These are phyloP conservation scores for Typha latifolia DNA, from an alignment of 176 grass and related monocot species.

Conservation along the genomic window DNA sequence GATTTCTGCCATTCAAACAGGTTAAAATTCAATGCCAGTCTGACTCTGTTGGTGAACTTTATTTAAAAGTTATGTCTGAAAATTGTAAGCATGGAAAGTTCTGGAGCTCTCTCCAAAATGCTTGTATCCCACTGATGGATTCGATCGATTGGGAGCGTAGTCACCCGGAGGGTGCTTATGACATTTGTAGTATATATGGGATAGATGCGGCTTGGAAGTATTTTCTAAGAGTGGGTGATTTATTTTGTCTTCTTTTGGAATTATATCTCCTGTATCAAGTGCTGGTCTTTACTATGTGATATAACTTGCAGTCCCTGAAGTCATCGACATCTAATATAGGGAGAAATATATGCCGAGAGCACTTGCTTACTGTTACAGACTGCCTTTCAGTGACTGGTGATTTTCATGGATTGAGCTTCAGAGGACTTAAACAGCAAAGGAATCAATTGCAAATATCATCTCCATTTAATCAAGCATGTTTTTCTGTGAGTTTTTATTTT, in stretches of 20 bases:
- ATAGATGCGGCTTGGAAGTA: conserved; percentile 72
- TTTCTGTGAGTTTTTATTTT: conserved; percentile 53
- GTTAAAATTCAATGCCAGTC: conserved; percentile 55
- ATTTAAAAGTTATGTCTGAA: conserved; percentile 74
- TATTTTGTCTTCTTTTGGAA: conserved; percentile 18
- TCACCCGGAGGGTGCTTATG: conserved; percentile 38
- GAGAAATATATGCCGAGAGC: conserved; percentile 45
- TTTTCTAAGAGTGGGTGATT: conserved; percentile 56
- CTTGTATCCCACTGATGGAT: conserved; percentile 68
- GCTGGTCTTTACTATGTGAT: conserved; percentile 15
- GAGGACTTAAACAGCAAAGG: conserved; percentile 63
- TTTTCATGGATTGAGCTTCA: conserved; percentile 66
- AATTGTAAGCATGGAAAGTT: conserved; percentile 47
- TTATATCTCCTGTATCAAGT: conserved; percentile 6
- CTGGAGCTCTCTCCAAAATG: conserved; percentile 64
- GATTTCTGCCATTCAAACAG: conserved; percentile 67
- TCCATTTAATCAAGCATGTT: conserved; percentile 91
- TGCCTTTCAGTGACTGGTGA: conserved; percentile 64
- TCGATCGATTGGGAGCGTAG: conserved; percentile 88
- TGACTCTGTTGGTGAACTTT: conserved; percentile 38
- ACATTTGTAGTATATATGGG: conserved; percentile 68
- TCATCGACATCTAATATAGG: conserved; percentile 53
- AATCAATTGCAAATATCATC: conserved; percentile 48
- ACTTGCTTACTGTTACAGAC: conserved; percentile 62
- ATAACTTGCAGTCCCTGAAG: conserved; percentile 56